Evolutionary conservation across 306 rosid genomes (phyloP).

Genomic region (Gastrolobium bilobum): DNA sequence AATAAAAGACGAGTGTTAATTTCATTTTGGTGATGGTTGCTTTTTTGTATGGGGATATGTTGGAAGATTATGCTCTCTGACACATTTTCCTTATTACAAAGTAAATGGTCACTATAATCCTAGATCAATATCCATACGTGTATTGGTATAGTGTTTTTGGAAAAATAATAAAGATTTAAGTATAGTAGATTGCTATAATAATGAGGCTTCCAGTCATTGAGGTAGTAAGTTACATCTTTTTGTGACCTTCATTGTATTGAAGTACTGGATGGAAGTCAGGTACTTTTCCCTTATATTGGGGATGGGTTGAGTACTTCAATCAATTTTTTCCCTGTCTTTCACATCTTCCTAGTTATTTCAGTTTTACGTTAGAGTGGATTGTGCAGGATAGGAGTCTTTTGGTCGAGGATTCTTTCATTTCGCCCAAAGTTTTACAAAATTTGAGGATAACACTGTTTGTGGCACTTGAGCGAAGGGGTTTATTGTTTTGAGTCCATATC

Average conservation of each 20-base stretch:
- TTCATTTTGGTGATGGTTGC: slow-evolving; percentile 10
- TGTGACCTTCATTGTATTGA: not conserved
- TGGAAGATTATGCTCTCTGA: slow-evolving; percentile 2
- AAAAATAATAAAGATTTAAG: not conserved
- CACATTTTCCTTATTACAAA: not conserved
- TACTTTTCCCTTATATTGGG: not conserved
- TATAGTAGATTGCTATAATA: slow-evolving; percentile 1
- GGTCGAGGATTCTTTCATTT: not conserved
- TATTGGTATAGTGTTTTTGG: not conserved
- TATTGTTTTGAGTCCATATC: not conserved
- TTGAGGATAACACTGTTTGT: not conserved
- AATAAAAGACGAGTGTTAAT: slow-evolving; percentile 2
- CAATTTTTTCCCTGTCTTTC: not conserved
- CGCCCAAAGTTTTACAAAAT: not conserved
- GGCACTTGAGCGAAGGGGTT: not conserved
- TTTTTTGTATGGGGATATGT: not conserved
- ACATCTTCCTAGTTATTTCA: not conserved
- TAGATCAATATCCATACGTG: not conserved
- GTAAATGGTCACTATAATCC: not conserved
- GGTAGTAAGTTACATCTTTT: slow-evolving; percentile 3
- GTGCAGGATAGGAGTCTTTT: not conserved
- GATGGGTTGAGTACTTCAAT: not conserved
- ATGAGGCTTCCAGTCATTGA: slow-evolving; percentile 21
- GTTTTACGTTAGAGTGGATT: not conserved
- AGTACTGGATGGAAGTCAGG: not conserved